phyloP scores from a whole-genome alignment of 2,329 filamentous ascomycete species.

The Cryoendolithus antarcticus region DNA sequence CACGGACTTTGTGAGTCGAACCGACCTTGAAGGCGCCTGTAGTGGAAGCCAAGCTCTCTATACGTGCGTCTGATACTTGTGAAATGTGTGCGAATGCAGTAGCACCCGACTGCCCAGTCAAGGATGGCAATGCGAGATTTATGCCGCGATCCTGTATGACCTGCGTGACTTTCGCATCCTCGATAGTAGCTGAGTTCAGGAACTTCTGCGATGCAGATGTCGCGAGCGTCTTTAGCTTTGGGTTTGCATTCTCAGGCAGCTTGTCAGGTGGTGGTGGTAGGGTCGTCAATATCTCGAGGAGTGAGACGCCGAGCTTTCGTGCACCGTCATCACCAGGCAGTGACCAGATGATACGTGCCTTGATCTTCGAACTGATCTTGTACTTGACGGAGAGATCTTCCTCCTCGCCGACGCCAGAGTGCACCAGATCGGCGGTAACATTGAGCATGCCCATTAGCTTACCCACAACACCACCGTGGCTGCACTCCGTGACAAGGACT shows the following conservation, averaged over 20 bases:
- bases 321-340: conserved; percentile 61
- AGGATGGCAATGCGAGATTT: conserved; percentile 55
- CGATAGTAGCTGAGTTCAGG: conserved; percentile 61
- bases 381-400: conserved; percentile 53
- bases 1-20: conserved; percentile 65
- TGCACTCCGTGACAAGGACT: conserved; percentile 65
- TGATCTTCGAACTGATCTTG: conserved; percentile 71
- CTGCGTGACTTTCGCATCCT: conserved; percentile 65
- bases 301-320: conserved; percentile 74
- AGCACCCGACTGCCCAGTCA: conserved; percentile 1
- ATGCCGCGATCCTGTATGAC: conserved; percentile 72
- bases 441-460: conserved; percentile 89
- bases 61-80: conserved; percentile 74
- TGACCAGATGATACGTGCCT: conserved; percentile 76
- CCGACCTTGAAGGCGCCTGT: conserved; percentile 68
- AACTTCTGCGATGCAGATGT: conserved; percentile 36
- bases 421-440: conserved; percentile 78
- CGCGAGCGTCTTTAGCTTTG: conserved; percentile 16
- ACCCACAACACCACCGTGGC: conserved; percentile 63
- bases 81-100: conserved; percentile 83
- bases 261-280: conserved; percentile 36
- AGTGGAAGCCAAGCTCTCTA: conserved; percentile 67
- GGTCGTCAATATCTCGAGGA: conserved; percentile 71
- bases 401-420: conserved; percentile 57
- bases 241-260: conserved; percentile 23